Evolutionary conservation across 306 rosid species (phyloP), one percentile per base, ranked within the genome.

Genomic region (Rosa rugosa): DNA sequence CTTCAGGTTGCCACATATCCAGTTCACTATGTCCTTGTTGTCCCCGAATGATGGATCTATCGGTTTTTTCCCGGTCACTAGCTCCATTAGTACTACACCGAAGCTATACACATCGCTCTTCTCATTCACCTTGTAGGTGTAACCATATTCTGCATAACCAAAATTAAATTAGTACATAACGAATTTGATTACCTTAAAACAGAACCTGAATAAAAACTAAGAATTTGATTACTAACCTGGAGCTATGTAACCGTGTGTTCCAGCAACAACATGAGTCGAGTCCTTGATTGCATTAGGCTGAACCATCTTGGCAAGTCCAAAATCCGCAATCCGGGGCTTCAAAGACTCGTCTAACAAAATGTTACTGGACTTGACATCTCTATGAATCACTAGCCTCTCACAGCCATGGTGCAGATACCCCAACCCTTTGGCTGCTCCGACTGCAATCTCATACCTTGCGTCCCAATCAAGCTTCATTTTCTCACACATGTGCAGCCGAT

Each of bases 391-490:
- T 0, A 91, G 94, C 64, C 88, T 88, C 76, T 90, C 93, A 25
- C 89, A 85, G 2, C 98, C 92, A 68, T 93, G 99, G 75, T 96
- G 99, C 5, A 96, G 75, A 75, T 96, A 93, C 89, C 90, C 99
- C 78, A 96, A 75, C n/a, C 99, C 99, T 75, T 85, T 96, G 11
- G 98, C 98, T 2, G 96, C 93, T 0, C 99, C 99, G 0, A 90
- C 88, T 0, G 98, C 97, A 8, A 96, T 90, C 74, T 91, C 97
- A 13, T 93, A 86, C 80, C 99, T 87, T 0, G 90, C 79, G 9
- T 91, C 94, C 99, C 99, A 96, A 74, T 96, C 99, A 53, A 96
- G 96, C 87, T 90, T 90, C 89, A 79, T 81, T 80, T 96, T 96
- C 65, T 31, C 75, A 50, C 84, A 70, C 6, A 82, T 72, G 79